These are phyloP conservation scores for Pinus taeda DNA, from an alignment of 75 land plant genomes.

Conservation along the genomic window DNA sequence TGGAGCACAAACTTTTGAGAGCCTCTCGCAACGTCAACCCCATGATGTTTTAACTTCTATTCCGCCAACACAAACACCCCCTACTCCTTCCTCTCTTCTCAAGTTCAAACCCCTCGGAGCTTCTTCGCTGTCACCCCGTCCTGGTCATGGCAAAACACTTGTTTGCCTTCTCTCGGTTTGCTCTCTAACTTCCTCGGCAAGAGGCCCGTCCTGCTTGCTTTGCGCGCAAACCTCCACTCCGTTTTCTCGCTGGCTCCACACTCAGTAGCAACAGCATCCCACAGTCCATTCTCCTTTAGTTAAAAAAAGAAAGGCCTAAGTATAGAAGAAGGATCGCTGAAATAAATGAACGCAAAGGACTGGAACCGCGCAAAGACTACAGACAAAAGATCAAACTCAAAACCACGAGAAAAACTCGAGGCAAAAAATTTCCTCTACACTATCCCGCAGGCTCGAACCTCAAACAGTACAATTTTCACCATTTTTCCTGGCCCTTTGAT, in stretches of 20 bases:
- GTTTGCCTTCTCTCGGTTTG: background rate
- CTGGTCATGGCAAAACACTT: constrained; percentile 2
- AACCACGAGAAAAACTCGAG: background rate
- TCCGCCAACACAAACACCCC: background rate
- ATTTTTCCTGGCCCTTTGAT: background rate
- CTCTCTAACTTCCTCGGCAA: constrained; percentile 57
- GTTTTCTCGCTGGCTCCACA: constrained; percentile 45
- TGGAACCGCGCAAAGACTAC: background rate
- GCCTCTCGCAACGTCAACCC: constrained; percentile 27
- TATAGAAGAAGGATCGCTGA: background rate
- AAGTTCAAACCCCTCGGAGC: background rate
- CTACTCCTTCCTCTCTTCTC: background rate
- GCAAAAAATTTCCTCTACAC: background rate
- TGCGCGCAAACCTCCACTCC: constrained; percentile 53
- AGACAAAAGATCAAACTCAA: background rate
- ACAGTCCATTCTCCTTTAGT: constrained; percentile 29
- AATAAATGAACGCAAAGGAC: background rate
- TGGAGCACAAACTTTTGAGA: constrained; percentile 47
- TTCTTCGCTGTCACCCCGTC: background rate
- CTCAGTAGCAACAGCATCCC: constrained; percentile 25
- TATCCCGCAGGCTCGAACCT: constrained; percentile 3
- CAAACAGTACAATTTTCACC: constrained; percentile 10
- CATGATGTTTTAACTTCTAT: background rate
- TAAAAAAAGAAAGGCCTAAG: background rate
- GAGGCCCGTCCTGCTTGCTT: constrained; percentile 66